Base-by-base conservation (phyloP, 148 eudicot species). In the Chenopodium berlandieri region DNA sequence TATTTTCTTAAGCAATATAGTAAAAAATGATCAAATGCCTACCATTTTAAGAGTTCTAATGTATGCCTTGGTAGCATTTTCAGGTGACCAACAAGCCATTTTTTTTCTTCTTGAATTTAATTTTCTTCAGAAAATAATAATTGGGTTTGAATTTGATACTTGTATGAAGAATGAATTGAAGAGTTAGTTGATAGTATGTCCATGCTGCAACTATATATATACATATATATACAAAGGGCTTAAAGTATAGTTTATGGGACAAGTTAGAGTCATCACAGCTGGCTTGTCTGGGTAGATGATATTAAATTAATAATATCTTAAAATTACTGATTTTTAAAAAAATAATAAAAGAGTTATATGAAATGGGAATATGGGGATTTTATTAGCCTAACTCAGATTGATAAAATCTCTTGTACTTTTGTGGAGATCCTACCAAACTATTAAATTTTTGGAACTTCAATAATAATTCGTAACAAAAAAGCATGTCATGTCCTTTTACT, bases 61-160 rank as follows among this genome's bases (percentile, higher is more conserved):
- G 75, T 87, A 92, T 48, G 96, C 96, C 11, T 89, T 88, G 73
- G 94, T 88, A 64, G 96, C 96, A 88, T 92, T 91, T 83, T 92
- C 92, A 83, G 92, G 86, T 78, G 93, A 92, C 96, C 96, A 92
- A 4, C 76, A 81, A 78, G 87, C 79, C 87, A 85, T 85, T 6
- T 50, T 84, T 23, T 13, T 31, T 47, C 2, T 71, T 19, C 37
- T 72, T 44, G 23, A 2, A 1, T 9, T 80, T 47, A 68, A 11
- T 27, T 14, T 34, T 31, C 68, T 46, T 9, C 13, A 40, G 16
- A 78, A 50, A 16, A 84, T 58, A 27, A 64, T 65, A 72, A 23
- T 80, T 69, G n/a, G 2, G 22, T 65, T 50, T 31, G 5, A 37
- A 40, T 9, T 71, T 37, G 48, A 71, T 37, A 47, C 20, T 30